Conservation (phyloP, 2,329 filamentous ascomycete species). For the Clonostachys byssicola region DNA sequence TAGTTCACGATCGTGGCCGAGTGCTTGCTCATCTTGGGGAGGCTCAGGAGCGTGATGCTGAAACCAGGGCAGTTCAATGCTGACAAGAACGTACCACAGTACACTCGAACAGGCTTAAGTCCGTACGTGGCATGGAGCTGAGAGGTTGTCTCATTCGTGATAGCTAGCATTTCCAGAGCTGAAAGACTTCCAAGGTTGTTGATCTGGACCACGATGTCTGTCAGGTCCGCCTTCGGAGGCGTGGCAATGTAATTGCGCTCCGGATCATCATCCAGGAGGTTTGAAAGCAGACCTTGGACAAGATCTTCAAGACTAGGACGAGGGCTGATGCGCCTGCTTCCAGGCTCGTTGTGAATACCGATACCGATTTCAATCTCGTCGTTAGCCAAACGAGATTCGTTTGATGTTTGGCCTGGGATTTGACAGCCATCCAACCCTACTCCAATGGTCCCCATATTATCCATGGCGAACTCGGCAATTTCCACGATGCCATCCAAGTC, state of each 20-base stretch:
- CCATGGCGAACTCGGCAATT: constrained; percentile 15
- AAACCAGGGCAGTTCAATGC: background rate
- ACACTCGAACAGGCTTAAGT: background rate
- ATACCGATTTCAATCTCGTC: background rate
- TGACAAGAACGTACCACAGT: background rate
- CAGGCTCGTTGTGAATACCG: constrained; percentile 1
- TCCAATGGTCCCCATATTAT: constrained; percentile 47
- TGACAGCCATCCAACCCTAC: constrained; percentile 11
- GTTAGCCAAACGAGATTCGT: background rate
- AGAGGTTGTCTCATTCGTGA: background rate
- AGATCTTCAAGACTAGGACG: background rate
- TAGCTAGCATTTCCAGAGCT: background rate
- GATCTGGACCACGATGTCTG: background rate
- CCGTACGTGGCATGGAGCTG: background rate
- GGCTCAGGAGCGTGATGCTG: background rate
- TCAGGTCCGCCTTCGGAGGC: too few species aligned
- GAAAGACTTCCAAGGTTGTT: background rate
- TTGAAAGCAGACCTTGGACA: background rate
- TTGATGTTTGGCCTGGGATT: constrained; percentile 14
- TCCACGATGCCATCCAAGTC: background rate
- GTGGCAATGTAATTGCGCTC: background rate
- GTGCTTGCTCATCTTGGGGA: too few species aligned
- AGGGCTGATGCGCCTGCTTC: background rate
- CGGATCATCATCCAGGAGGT: background rate
- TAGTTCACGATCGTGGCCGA: too few species aligned